phyloP scores from a whole-genome alignment of 345 rosid species.

The Erodium maritimum region DNA sequence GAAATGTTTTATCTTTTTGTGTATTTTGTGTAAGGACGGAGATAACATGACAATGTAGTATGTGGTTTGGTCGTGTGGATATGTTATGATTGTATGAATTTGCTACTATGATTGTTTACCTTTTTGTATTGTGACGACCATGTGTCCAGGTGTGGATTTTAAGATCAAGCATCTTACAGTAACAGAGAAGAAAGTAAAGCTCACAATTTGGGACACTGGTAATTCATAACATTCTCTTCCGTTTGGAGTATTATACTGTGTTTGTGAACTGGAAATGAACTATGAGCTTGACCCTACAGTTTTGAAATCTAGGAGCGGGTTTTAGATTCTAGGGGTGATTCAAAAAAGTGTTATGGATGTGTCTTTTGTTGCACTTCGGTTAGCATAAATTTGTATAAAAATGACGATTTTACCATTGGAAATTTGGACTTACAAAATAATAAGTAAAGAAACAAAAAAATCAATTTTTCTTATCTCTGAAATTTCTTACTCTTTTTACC shows the following conservation, averaged over 20 bases:
- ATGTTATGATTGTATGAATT: not conserved
- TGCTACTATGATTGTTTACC: not conserved
- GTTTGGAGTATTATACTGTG: not conserved
- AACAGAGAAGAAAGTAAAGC: slow-evolving; percentile 24
- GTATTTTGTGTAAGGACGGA: too few relatives aligned
- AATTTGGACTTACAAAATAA: too few relatives aligned
- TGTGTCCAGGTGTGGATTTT: slow-evolving; percentile 29
- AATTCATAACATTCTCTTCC: not conserved
- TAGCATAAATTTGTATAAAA: too few relatives aligned
- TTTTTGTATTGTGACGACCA: not conserved
- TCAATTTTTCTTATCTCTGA: too few relatives aligned
- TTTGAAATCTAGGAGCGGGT: not conserved
- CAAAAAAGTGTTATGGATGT: too few relatives aligned
- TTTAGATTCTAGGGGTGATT: not conserved
- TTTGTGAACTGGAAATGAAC: not conserved
- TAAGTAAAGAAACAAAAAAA: too few relatives aligned
- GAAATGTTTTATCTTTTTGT: not conserved
- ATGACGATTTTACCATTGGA: too few relatives aligned
- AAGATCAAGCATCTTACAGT: slow-evolving; percentile 33
- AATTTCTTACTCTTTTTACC: too few relatives aligned
- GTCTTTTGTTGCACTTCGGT: too few relatives aligned
- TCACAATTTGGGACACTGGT: slow-evolving; percentile 25
- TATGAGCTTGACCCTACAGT: not conserved
- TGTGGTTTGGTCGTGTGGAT: too few relatives aligned
- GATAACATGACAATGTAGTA: too few relatives aligned